Percentiles rank a stretch among this genome's conserved stretches.
Conservation (phyloP, 2,329 filamentous ascomycete genomes). For the Penicillium sp. region DNA sequence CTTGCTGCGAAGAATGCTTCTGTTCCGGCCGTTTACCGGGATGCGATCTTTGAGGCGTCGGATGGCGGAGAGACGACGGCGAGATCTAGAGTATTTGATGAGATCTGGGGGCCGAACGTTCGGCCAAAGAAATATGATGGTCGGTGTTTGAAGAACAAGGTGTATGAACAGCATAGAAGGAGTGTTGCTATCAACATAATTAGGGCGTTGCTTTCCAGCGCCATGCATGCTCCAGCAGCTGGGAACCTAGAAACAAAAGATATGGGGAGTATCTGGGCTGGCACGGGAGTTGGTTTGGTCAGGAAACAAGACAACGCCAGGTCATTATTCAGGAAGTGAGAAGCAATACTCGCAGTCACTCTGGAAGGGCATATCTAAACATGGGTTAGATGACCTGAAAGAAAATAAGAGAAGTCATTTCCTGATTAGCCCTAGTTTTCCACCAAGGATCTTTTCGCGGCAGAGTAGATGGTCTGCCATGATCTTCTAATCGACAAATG, state of each 20-base stretch:
- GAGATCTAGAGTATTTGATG: not conserved
- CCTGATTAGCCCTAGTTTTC: too few relatives aligned
- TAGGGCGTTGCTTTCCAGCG: slow-evolving; percentile 1
- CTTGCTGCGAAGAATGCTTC: slow-evolving; percentile 51
- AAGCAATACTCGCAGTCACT: too few relatives aligned
- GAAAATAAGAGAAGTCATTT: too few relatives aligned
- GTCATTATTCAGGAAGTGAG: too few relatives aligned
- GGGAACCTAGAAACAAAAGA: slow-evolving; percentile 4
- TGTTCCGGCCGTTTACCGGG: slow-evolving; percentile 48
- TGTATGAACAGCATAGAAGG: slow-evolving; percentile 5
- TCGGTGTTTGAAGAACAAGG: slow-evolving; percentile 7
- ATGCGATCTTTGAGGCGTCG: slow-evolving; percentile 46
- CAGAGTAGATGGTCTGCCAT: too few relatives aligned
- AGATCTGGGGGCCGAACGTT: slow-evolving; percentile 3
- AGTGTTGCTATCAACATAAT: slow-evolving; percentile 1
- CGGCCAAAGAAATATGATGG: slow-evolving; percentile 15
- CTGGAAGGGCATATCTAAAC: too few relatives aligned
- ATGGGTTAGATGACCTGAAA: too few relatives aligned
- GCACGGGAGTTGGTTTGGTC: too few relatives aligned
- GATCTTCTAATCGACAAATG: too few relatives aligned
- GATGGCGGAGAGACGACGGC: slow-evolving; percentile 41
- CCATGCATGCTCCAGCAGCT: not conserved
- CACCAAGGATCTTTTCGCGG: too few relatives aligned
- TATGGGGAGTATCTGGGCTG: slow-evolving; percentile 4
- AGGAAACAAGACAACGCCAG: too few relatives aligned